Base-by-base conservation (phyloP, 768 basidiomycete species). In the Calocybe gangraenosa region DNA sequence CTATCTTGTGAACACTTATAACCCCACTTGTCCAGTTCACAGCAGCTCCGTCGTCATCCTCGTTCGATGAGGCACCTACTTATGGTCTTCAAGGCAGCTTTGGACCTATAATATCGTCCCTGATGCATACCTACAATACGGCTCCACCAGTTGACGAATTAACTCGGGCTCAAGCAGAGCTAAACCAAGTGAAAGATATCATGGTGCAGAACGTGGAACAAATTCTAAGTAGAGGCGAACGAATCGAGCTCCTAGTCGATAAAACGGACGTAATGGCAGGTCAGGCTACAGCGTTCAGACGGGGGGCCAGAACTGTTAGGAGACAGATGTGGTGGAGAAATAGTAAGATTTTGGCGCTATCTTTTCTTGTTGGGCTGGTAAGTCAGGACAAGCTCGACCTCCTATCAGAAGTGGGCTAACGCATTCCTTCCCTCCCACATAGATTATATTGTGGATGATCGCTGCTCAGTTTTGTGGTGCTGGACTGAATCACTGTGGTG, bases 181-280 rank as follows among this genome's bases (percentile, higher is more conserved):
- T 92, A 33, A 81, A 82, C 49, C 88, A 91, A 54, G 89, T 96
- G 37, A 97, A 96, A 63, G 86, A 93, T 57, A 91, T 96, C 66
- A 95, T 96, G 93, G 94, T 97, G 40, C 90, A 97, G 65, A 97
- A 97, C 62, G 94, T 97, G 52, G 92, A 97, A 67, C 89, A 93
- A 63, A 95, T 98, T 51, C 78, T 99, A 33, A 86, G 81, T 42
- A 76, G 96, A 30, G 96, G 96, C 18, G 96, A 99, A 65, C 76
- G 96, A 42, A 91, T 99, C 54, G 95, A 97, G 62, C 74, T 97
- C 14, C 76, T 99, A 41, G 89, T 98, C 22, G 92, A 97, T 70
- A 96, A 96, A 75, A 99, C 96, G 21, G 94, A 97, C 60, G 87
- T 76, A 44, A 90, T 99, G 83, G 87, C 90, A 6, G 86, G 83